Base-by-base conservation (phyloP, 306 rosid genomes). In the Cajanus cajan region DNA sequence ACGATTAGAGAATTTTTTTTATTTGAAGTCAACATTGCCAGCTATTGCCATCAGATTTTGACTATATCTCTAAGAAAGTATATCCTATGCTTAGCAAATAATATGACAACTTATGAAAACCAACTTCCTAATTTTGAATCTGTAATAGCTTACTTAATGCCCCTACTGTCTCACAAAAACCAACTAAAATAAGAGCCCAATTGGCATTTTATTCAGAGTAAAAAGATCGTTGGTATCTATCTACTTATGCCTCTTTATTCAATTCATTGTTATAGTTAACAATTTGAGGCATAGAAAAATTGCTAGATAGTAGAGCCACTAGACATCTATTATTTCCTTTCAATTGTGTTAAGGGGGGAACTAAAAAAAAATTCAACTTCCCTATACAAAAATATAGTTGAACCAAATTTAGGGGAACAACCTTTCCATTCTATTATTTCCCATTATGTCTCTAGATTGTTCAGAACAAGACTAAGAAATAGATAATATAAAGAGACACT, bases 401-500 rank as follows among this genome's bases (percentile, higher is more conserved):
- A 71, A 14, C n/a, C 34, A 50, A n/a, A 41, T 16, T 8, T 3
- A 3, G 44, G 70, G 39, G 21, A 15, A 34, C 16, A 19, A 21
- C 37, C 18, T 34, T 43, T 47, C 54, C 76, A 34, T 67, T 63
- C 68, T 39, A 6, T 16, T 40, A 55, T 22, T 25, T 47, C 68
- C 19, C 50, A 81, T 25, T 28, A 22, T 41, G 64, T 62, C 72
- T 61, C 61, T 16, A 71, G 28, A 79, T 11, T 72, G 16, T 50
- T 77, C 18, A 66, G 28, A 45, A 39, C 37, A 15, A 1, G 14
- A 8, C 47, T 10, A 8, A 71, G n/a, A 73, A 71, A 36, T 37
- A 25, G 36, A 16, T 61, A 7, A 62, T 13, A 37, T 5, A 48
- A 36, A 71, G 31, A 28, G 31, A 1, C 1, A 44, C 50, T 44